Conservation (phyloP, 192 early-diverging fungal species). For the Phlyctochytrium planicorne region DNA sequence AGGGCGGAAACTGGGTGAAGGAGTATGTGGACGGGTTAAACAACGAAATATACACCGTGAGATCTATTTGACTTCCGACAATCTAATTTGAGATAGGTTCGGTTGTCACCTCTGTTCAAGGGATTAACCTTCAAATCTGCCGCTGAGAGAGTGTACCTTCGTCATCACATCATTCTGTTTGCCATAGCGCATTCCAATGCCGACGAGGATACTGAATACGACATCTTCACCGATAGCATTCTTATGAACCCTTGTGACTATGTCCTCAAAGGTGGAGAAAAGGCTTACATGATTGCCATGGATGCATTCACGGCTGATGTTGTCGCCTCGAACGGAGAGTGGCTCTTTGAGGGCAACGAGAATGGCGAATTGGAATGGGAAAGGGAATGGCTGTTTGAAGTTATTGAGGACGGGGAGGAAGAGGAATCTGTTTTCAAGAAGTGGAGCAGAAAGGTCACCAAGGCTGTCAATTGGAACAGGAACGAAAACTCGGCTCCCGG, state of each 20-base stretch:
- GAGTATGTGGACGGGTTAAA: constrained; percentile 62
- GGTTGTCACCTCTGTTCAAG: constrained; percentile 42
- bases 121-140: constrained; percentile 56
- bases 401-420: constrained; percentile 9
- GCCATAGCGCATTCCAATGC: constrained; percentile 27
- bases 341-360: constrained; percentile 1
- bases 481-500: background rate
- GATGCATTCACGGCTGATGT: constrained; percentile 20
- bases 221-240: constrained; percentile 15
- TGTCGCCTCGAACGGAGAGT: constrained; percentile 14
- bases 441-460: background rate
- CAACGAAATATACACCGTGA: constrained; percentile 67
- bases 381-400: background rate
- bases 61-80: background rate
- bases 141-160: constrained; percentile 56
- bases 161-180: constrained; percentile 61
- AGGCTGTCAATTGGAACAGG: background rate
- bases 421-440: background rate
- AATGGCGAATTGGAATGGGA: constrained; percentile 7
- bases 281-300: constrained; percentile 54
- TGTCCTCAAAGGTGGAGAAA: constrained; percentile 58
- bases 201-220: constrained; percentile 3
- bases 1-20: constrained; percentile 44
- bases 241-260: constrained; percentile 61
- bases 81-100: background rate